Conservation (phyloP, 2,329 filamentous ascomycete species). For the Aspergillus japonicus region DNA sequence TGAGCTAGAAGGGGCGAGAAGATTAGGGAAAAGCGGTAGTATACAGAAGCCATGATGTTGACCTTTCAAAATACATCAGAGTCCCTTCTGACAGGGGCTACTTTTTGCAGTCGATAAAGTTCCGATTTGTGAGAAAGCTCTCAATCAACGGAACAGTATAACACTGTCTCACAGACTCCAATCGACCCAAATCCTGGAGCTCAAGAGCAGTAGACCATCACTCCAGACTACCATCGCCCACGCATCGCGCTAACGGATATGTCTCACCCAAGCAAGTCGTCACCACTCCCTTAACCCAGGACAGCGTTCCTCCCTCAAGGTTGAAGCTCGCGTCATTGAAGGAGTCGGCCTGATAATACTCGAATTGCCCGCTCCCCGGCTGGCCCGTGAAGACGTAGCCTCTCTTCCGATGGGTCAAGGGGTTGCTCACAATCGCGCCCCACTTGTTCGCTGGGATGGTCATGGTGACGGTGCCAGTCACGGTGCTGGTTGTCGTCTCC, state of each 20-base stretch:
- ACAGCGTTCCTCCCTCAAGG: constrained; percentile 7
- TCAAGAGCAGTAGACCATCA: neutral
- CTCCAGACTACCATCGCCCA: constrained; percentile 14
- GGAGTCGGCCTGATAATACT: constrained; percentile 20
- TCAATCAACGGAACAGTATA: too few relatives aligned
- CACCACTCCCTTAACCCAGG: constrained; percentile 20
- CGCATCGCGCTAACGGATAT: constrained; percentile 15
- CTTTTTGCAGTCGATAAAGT: too few relatives aligned
- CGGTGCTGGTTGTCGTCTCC: constrained; percentile 10
- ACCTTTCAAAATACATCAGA: too few relatives aligned
- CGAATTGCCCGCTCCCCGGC: constrained; percentile 12
- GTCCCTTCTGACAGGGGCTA: too few relatives aligned
- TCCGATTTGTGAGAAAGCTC: too few relatives aligned
- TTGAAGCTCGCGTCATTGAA: constrained; percentile 10
- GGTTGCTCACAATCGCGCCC: constrained; percentile 21
- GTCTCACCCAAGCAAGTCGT: constrained; percentile 19
- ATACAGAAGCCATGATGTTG: too few relatives aligned
- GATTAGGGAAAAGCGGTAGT: too few relatives aligned
- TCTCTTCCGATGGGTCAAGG: constrained; percentile 14
- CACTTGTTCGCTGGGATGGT: constrained; percentile 19
- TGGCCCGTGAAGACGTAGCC: constrained; percentile 20
- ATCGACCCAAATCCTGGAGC: too few relatives aligned
- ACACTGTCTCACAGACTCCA: too few relatives aligned
- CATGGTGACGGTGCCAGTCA: constrained; percentile 21
- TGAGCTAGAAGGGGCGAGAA: too few relatives aligned